Conservation (phyloP, 768 basidiomycete genomes). For the Phylloporus rhodoxanthus region DNA sequence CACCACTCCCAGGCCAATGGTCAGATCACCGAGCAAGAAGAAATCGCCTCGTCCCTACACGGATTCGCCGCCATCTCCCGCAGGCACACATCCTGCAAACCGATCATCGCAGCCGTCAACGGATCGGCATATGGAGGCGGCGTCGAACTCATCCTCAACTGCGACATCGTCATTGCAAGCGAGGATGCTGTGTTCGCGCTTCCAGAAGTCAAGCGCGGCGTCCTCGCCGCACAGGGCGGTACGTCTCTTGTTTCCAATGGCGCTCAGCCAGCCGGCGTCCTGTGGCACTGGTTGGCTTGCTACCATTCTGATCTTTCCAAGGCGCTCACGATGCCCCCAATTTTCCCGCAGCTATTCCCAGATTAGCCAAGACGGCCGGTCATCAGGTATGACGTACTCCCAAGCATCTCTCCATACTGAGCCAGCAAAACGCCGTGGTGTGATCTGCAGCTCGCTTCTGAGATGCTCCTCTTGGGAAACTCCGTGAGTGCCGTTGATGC, state of each 20-base stretch:
- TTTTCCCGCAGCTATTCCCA: slow-evolving; percentile 52
- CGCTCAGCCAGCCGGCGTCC: background rate
- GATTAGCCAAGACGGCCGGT: slow-evolving; percentile 58
- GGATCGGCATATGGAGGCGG: slow-evolving; percentile 70
- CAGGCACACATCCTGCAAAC: slow-evolving; percentile 55
- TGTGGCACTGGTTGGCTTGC: background rate
- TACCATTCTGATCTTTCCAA: background rate
- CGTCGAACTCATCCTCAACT: slow-evolving; percentile 65
- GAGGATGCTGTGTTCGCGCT: slow-evolving; percentile 65
- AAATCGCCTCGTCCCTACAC: slow-evolving; percentile 35
- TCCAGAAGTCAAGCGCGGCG: slow-evolving; percentile 75
- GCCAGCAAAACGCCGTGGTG: slow-evolving; percentile 1
- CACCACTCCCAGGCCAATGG: slow-evolving; percentile 45
- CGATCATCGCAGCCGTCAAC: slow-evolving; percentile 75
- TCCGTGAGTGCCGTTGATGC: slow-evolving; percentile 65
- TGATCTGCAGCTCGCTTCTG: slow-evolving; percentile 55
- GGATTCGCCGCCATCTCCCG: slow-evolving; percentile 75
- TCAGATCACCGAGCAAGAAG: slow-evolving; percentile 39
- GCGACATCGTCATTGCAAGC: slow-evolving; percentile 68
- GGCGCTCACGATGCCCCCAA: background rate
- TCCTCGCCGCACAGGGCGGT: slow-evolving; percentile 70
- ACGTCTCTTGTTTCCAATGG: slow-evolving; percentile 14
- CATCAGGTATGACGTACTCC: slow-evolving; percentile 56
- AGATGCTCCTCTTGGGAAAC: slow-evolving; percentile 70
- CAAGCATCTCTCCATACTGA: slow-evolving; percentile 12